phyloP scores from a whole-genome alignment of 2,329 filamentous ascomycete species.

The Pestalotiopsis sp. region DNA sequence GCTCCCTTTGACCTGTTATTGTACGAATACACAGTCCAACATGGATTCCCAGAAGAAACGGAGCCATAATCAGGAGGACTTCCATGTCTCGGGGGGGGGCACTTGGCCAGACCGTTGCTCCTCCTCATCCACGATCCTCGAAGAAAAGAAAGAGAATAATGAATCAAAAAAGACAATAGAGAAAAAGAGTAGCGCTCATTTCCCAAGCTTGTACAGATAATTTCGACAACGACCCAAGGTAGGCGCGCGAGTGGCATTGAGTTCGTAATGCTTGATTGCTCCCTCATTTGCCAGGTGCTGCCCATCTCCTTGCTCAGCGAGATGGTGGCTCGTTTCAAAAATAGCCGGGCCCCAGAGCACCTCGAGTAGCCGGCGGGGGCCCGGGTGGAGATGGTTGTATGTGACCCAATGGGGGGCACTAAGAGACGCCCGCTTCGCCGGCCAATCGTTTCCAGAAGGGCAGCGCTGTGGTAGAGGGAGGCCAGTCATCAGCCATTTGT shows the following conservation, averaged over 20 bases:
- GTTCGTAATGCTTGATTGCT: constrained; percentile 7
- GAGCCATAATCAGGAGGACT: too few relatives aligned
- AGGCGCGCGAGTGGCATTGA: constrained; percentile 6
- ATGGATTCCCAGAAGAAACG: too few relatives aligned
- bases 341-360: constrained; percentile 4
- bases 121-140: too few relatives aligned
- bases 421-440: neutral
- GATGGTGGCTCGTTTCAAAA: constrained; percentile 11
- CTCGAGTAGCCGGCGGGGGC: neutral
- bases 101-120: too few relatives aligned
- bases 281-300: constrained; percentile 9
- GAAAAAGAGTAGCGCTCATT: neutral
- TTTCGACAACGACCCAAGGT: neutral
- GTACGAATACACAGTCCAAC: too few relatives aligned
- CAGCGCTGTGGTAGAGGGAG: neutral
- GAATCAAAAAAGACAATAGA: neutral
- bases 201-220: neutral
- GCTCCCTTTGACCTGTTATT: too few relatives aligned
- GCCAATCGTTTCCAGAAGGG: constrained; percentile 1
- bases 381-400: neutral
- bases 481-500: neutral
- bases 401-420: too few relatives aligned
- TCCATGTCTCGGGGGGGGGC: too few relatives aligned
- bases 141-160: neutral
- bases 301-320: neutral